These are phyloP conservation scores for Penicillium manginii DNA, from an alignment of 495 filamentous ascomycete species.

Conservation along the genomic window DNA sequence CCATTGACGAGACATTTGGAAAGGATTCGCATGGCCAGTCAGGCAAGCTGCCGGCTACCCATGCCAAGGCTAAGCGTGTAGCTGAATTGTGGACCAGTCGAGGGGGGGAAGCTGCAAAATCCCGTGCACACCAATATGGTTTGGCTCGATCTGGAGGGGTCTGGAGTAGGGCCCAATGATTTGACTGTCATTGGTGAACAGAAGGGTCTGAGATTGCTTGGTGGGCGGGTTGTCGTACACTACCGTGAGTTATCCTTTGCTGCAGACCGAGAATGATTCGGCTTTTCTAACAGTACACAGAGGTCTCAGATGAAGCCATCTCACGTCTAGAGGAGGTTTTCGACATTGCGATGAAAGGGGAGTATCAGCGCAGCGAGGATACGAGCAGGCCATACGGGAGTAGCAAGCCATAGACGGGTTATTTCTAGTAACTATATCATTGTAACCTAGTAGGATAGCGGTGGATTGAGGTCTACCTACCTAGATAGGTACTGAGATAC, in stretches of 20 bases:
- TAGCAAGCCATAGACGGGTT: slow-evolving; percentile 11
- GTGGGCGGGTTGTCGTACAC: slow-evolving; percentile 47
- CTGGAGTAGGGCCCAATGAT: slow-evolving; percentile 47
- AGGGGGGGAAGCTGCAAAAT: slow-evolving; percentile 49
- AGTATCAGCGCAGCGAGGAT: slow-evolving; percentile 41
- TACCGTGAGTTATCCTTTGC: slow-evolving; percentile 43
- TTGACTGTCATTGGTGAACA: slow-evolving; percentile 42
- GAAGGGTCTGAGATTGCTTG: slow-evolving; percentile 43
- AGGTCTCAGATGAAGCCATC: slow-evolving; percentile 50
- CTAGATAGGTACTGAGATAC: too few species aligned
- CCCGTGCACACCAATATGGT: slow-evolving; percentile 86
- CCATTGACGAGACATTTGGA: slow-evolving; percentile 64
- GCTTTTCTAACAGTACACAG: slow-evolving; percentile 38
- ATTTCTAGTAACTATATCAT: neutral
- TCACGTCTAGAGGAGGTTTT: slow-evolving; percentile 45
- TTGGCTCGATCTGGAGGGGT: slow-evolving; percentile 76
- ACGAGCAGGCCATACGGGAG: slow-evolving; percentile 45
- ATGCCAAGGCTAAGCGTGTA: slow-evolving; percentile 67
- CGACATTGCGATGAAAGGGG: slow-evolving; percentile 41
- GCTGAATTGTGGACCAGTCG: slow-evolving; percentile 64
- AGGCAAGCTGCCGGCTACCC: slow-evolving; percentile 64
- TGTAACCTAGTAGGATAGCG: too few species aligned
- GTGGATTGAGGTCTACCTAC: too few species aligned
- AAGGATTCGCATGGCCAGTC: slow-evolving; percentile 60
- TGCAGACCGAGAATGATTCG: neutral